Evolutionary conservation across 371 early-diverging fungal genomes (phyloP).

Genomic region (Mortierella sp.): DNA sequence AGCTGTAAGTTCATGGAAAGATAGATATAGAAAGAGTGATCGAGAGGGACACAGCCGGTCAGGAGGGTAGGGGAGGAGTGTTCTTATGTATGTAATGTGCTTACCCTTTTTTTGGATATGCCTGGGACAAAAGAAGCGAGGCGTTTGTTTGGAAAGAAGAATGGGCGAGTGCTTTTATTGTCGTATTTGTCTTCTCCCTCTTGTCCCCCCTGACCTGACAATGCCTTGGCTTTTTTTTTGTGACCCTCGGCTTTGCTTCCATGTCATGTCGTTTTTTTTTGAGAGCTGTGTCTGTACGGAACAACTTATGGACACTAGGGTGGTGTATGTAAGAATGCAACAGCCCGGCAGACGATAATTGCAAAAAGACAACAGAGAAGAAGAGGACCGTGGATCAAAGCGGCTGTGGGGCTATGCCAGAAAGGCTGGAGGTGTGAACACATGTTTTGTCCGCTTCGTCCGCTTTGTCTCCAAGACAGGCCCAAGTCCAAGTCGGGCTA

Average conservation of each 20-base stretch:
- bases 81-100: not conserved
- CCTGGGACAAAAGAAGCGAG: not conserved
- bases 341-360: not conserved
- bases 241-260: not conserved
- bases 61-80: not conserved
- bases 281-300: conserved; percentile 1
- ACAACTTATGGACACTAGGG: not conserved
- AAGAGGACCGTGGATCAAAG: not conserved
- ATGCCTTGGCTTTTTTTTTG: not conserved
- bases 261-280: conserved; percentile 4
- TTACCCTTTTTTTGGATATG: not conserved
- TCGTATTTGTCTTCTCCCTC: not conserved
- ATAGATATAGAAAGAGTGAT: not conserved
- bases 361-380: not conserved
- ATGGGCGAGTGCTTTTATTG: conserved; percentile 9
- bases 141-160: not conserved
- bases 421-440: not conserved
- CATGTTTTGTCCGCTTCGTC: no score
- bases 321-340: not conserved
- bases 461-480: not conserved
- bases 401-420: not conserved
- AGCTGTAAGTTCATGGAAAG: conserved; percentile 64
- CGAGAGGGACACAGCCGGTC: not conserved
- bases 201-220: conserved; percentile 3
- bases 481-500: not conserved